These are phyloP conservation scores for Stephanodiscus minutulus DNA, from an alignment of 108 stramenopile genomes.

Conservation along the genomic window DNA sequence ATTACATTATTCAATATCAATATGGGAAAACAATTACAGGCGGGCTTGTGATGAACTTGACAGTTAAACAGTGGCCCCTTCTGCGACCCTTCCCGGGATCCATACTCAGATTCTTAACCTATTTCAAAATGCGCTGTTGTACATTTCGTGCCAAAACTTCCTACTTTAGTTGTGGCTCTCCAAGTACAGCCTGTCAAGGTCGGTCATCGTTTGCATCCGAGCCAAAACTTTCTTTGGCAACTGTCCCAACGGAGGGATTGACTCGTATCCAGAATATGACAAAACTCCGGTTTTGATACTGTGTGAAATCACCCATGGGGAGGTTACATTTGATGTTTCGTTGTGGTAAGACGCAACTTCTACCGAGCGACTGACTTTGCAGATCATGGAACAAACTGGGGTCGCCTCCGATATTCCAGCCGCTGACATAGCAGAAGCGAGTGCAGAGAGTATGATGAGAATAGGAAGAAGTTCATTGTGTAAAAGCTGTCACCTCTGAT, in stretches of 20 bases:
- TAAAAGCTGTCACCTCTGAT: neutral
- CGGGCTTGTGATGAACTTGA: too few species aligned
- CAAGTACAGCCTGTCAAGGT: constrained; percentile 25
- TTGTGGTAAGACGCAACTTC: neutral
- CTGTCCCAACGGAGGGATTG: neutral
- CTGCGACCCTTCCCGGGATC: too few species aligned
- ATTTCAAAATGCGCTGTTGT: too few species aligned
- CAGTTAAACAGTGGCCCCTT: too few species aligned
- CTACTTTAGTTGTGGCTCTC: constrained; percentile 21
- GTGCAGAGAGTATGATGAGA: neutral
- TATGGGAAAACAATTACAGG: too few species aligned
- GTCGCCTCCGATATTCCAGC: neutral
- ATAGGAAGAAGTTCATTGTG: neutral
- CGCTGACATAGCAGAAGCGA: neutral
- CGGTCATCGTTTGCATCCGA: constrained; percentile 12
- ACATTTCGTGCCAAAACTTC: constrained; percentile 16
- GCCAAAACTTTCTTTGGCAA: constrained; percentile 15
- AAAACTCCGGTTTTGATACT: neutral
- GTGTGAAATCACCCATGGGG: neutral
- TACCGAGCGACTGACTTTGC: neutral
- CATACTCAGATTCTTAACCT: too few species aligned
- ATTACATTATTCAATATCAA: too few species aligned
- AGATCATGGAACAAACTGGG: neutral
- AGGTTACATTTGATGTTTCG: neutral
- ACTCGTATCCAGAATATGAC: too few species aligned